phyloP scores from a whole-genome alignment of 257 asterid genomes.

The Pogostemon cablin region DNA sequence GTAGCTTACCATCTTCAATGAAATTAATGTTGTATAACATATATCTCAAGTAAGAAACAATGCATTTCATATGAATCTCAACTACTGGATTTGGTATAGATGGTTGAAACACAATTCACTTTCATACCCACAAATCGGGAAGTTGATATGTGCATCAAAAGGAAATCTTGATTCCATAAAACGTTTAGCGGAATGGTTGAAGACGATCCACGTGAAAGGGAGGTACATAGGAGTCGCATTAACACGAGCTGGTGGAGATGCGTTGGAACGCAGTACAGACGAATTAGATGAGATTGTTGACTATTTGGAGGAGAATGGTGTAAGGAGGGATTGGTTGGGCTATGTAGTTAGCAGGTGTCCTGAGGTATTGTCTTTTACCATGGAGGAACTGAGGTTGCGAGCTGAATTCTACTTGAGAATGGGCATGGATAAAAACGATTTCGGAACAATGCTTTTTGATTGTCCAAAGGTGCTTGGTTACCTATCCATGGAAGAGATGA shows the following conservation, averaged over 20 bases:
- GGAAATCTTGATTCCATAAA: constrained; percentile 66
- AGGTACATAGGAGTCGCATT: constrained; percentile 77
- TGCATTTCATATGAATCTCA: constrained; percentile 22
- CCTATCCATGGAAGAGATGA: constrained; percentile 90
- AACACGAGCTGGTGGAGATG: constrained; percentile 58
- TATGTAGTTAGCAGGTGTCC: constrained; percentile 84
- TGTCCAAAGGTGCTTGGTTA: constrained; percentile 88
- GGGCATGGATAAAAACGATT: constrained; percentile 83
- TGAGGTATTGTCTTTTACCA: constrained; percentile 68
- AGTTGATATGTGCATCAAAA: constrained; percentile 69
- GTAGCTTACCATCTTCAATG: constrained; percentile 15
- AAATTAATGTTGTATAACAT: not conserved
- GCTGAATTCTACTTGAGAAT: constrained; percentile 64
- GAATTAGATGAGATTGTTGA: constrained; percentile 65
- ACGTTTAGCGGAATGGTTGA: constrained; percentile 73
- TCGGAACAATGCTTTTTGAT: constrained; percentile 93
- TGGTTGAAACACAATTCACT: constrained; percentile 92
- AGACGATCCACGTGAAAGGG: constrained; percentile 72
- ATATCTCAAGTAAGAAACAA: not conserved
- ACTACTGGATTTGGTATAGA: constrained; percentile 44
- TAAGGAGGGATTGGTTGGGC: constrained; percentile 91
- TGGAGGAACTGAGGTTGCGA: constrained; percentile 66
- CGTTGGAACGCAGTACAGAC: constrained; percentile 52
- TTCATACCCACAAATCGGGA: constrained; percentile 89
- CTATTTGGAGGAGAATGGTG: constrained; percentile 72